Evolutionary conservation across 106 monocot genomes (phyloP).

Genomic region (Agapanthus africanus): DNA sequence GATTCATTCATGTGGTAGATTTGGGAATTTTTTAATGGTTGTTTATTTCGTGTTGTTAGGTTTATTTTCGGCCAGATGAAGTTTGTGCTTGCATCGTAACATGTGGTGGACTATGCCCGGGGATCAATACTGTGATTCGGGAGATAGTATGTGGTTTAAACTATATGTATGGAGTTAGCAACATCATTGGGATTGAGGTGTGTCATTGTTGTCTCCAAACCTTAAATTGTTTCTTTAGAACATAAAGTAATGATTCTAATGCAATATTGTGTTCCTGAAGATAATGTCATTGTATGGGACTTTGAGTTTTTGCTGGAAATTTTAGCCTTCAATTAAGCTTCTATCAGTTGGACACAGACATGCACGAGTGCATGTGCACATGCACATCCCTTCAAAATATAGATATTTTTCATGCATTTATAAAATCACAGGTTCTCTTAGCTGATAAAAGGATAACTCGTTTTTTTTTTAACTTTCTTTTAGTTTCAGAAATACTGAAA

Average conservation of each 20-base stretch:
- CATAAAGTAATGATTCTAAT: background rate
- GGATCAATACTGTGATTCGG: conserved; percentile 52
- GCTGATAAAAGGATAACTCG: background rate
- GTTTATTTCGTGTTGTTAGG: conserved; percentile 15
- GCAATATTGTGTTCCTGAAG: too few species aligned
- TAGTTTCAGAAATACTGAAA: too few species aligned
- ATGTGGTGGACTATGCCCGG: conserved; percentile 60
- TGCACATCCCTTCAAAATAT: background rate
- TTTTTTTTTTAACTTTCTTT: too few species aligned
- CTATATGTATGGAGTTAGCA: conserved; percentile 49
- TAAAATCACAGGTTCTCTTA: background rate
- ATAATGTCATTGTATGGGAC: too few species aligned
- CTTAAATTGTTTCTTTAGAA: conserved; percentile 1
- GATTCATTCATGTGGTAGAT: background rate
- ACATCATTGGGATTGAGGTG: conserved; percentile 46
- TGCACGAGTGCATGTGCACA: too few species aligned
- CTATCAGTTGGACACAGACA: too few species aligned
- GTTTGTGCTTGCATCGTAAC: conserved; percentile 54
- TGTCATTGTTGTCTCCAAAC: background rate
- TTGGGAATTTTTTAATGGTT: background rate
- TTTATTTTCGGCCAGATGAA: conserved; percentile 40
- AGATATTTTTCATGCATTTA: background rate
- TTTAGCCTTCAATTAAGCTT: too few species aligned
- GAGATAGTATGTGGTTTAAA: conserved; percentile 48
- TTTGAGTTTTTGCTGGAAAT: too few species aligned